Base-by-base conservation (phyloP, 805 yeast species). In the Myxozyma monticola region DNA sequence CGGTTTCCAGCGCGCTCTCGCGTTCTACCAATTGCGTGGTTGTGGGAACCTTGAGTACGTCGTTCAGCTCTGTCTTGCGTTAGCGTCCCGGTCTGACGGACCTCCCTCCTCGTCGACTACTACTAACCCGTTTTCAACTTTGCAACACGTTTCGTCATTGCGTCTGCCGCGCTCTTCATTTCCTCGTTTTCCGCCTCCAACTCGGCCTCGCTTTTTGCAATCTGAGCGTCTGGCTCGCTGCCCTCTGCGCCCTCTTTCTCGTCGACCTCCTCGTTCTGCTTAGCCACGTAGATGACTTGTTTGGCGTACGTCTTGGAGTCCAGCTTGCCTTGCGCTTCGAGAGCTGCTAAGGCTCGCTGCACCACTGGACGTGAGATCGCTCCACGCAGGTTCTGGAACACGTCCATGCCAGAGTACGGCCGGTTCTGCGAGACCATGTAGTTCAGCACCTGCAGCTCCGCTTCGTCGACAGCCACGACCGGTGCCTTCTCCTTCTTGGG, bases 361-460 rank as follows among this genome's bases (percentile, higher is more conserved):
- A 53, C 49, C 2, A 20, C 53, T 14, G 59, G 34, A 5, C 49
- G 36, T 17, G 56, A 42, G 20, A 56, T 17, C 6, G 41, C 24
- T 8, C 45, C 40, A 33, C 53, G 61, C 21, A 57, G 42, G 37
- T 57, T 57, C 33, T 44, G 54, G 28, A 47, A 36, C n/a, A 57
- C 48, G 36, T 57, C 61, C 6, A 30, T 44, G 14, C 54, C 52
- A 10, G 61, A 57, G 37, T 57, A 57, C 17, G 61, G 61, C 15
- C 61, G 43, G 37, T 57, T 57, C 41, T 56, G 60, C 21, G 39
- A 17, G 17, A 15, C 10, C 58, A 57, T 49, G 41, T 57, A 57
- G 9, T 30, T 43, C 14, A 49, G 47, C 18, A 57, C 49, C 12
- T 12, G 20, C 17, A 38, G 15, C 15, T 51, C 52, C 2, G 7